These are phyloP conservation scores for Ophiocordyceps unilateralis DNA, from an alignment of 2,329 filamentous ascomycete genomes.

Conservation along the genomic window DNA sequence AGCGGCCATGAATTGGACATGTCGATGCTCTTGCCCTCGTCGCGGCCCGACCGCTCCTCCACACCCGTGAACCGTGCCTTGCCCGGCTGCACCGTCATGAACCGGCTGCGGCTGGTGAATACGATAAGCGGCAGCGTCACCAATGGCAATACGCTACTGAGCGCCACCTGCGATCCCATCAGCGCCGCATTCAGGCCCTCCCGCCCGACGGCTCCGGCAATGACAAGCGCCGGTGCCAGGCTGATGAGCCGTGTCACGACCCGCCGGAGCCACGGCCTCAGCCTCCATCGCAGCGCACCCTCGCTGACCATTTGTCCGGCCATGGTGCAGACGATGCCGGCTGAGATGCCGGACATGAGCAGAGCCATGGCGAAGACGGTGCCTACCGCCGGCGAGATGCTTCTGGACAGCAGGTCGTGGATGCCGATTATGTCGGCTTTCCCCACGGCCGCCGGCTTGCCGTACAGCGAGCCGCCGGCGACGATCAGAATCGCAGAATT, in stretches of 20 bases:
- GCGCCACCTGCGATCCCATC: conserved; percentile 59
- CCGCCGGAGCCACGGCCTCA: conserved; percentile 63
- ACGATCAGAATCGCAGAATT: conserved; percentile 73
- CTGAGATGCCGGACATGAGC: conserved; percentile 62
- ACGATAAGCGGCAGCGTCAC: conserved; percentile 70
- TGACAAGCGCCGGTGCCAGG: conserved; percentile 68
- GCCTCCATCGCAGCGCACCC: conserved; percentile 58
- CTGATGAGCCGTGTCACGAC: conserved; percentile 64
- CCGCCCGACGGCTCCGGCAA: conserved; percentile 61
- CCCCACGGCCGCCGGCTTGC: conserved; percentile 38
- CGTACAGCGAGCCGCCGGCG: conserved; percentile 59
- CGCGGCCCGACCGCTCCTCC: neutral
- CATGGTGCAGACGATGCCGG: conserved; percentile 79
- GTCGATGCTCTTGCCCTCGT: conserved; percentile 17
- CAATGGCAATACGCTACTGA: conserved; percentile 67
- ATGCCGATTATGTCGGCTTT: conserved; percentile 72
- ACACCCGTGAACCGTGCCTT: conserved; percentile 8
- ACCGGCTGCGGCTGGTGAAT: conserved; percentile 63
- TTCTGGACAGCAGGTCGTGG: conserved; percentile 49
- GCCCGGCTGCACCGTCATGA: conserved; percentile 51
- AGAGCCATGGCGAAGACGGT: conserved; percentile 73
- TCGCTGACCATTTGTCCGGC: conserved; percentile 80
- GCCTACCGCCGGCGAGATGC: conserved; percentile 58
- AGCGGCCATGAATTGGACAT: conserved; percentile 62
- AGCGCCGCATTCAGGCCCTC: conserved; percentile 54